Evolutionary conservation across 1,284 basidiomycete species (phyloP).

Genomic region (Microbotryomycetes sp.): DNA sequence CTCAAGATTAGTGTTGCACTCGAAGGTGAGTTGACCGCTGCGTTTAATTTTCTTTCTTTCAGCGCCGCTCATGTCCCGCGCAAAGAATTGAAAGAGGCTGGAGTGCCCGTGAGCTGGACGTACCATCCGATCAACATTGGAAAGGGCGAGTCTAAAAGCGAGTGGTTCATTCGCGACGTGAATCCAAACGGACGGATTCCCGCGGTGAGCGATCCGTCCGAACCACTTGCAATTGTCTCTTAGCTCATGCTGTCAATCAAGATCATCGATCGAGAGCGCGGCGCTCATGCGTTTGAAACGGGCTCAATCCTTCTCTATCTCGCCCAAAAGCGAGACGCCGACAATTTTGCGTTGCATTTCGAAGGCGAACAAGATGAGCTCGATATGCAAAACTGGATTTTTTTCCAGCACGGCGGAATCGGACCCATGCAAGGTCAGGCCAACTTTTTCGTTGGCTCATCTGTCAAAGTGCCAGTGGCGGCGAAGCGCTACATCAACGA

Average conservation of each 20-base stretch:
- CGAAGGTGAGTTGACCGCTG: constrained; percentile 41
- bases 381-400: constrained; percentile 60
- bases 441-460: constrained; percentile 44
- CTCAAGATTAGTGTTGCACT: constrained; percentile 49
- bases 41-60: too few relatives aligned
- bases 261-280: constrained; percentile 49
- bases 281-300: constrained; percentile 58
- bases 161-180: constrained; percentile 50
- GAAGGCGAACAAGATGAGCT: constrained; percentile 41
- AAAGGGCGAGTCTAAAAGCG: constrained; percentile 52
- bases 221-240: not conserved
- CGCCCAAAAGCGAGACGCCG: constrained; percentile 47
- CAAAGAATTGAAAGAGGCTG: constrained; percentile 55
- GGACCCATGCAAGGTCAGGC: constrained; percentile 68
- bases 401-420: constrained; percentile 59
- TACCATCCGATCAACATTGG: constrained; percentile 50
- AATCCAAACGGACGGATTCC: constrained; percentile 57
- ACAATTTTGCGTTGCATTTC: constrained; percentile 54
- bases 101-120: constrained; percentile 56
- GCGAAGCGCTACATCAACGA: constrained; percentile 63
- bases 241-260: not conserved
- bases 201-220: not conserved
- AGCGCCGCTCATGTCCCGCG: too few relatives aligned
- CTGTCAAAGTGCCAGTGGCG: constrained; percentile 48
- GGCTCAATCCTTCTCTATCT: constrained; percentile 61